Conservation (phyloP, 805 yeast species). For the Saccharomycopsis javanensis region DNA sequence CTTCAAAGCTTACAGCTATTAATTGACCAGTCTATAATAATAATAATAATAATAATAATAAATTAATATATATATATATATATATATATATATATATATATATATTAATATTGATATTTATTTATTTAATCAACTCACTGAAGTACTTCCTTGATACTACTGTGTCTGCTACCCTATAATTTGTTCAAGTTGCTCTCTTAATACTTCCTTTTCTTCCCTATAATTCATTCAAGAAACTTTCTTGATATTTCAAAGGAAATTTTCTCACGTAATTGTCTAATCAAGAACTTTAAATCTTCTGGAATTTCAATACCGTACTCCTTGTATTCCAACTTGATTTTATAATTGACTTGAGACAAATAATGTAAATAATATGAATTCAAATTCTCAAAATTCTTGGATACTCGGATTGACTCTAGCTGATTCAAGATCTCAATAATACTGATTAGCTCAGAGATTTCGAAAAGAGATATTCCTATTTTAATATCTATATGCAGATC, state of each 20-base stretch:
- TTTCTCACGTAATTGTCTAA: conserved; percentile 8
- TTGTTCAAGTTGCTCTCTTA: no score
- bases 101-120: neutral
- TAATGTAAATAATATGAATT: conserved; percentile 8
- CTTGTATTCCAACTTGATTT: neutral
- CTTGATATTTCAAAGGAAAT: conserved; percentile 15
- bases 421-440: conserved; percentile 12
- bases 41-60: neutral
- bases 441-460: conserved; percentile 8
- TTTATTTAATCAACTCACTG: neutral
- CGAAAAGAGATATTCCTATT: conserved; percentile 16
- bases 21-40: neutral
- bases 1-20: no score
- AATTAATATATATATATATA: no score
- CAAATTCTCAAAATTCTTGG: neutral
- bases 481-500: neutral
- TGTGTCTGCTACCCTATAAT: no score
- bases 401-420: neutral
- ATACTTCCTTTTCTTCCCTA: no score
- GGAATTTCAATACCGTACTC: conserved; percentile 10
- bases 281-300: conserved; percentile 3
- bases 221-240: conserved; percentile 14
- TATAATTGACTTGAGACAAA: neutral
- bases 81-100: neutral
- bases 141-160: no score